Evolutionary conservation across 495 filamentous ascomycete genomes (phyloP).

Genomic region (Penicillium longicatenatum): DNA sequence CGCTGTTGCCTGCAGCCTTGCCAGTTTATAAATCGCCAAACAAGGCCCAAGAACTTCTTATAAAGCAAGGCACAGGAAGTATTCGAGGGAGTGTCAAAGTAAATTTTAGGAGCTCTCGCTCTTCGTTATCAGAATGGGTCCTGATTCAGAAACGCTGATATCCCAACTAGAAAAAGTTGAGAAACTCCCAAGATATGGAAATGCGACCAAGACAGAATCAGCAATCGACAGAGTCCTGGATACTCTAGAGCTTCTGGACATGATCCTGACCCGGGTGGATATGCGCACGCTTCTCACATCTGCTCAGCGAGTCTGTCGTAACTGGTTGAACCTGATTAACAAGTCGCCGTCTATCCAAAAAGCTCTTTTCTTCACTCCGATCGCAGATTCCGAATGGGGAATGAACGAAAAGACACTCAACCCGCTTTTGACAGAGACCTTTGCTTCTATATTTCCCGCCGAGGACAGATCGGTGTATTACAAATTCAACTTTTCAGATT

Average conservation of each 20-base stretch:
- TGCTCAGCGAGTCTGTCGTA: conserved; percentile 18
- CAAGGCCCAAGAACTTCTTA: no score
- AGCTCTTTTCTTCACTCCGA: conserved; percentile 17
- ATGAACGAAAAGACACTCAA: background rate
- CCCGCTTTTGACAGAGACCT: conserved; percentile 7
- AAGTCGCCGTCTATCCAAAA: conserved; percentile 15
- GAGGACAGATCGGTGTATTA: background rate
- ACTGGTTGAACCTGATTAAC: conserved; percentile 13
- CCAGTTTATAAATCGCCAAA: no score
- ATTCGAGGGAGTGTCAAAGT: no score
- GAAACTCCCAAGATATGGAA: no score
- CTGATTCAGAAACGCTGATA: no score
- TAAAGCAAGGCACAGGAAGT: no score
- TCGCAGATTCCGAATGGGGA: background rate
- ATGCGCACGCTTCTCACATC: conserved; percentile 18
- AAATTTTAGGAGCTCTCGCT: no score
- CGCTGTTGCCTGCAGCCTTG: no score
- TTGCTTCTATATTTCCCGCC: conserved; percentile 4
- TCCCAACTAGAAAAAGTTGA: no score
- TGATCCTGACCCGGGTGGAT: conserved; percentile 16
- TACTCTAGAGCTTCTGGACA: conserved; percentile 13
- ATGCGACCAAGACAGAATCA: no score
- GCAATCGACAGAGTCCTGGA: no score
- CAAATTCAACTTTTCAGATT: background rate
- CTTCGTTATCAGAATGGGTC: no score